phyloP scores from a whole-genome alignment of 73 alveolate genomes.

The Paramecium sonneborni region DNA sequence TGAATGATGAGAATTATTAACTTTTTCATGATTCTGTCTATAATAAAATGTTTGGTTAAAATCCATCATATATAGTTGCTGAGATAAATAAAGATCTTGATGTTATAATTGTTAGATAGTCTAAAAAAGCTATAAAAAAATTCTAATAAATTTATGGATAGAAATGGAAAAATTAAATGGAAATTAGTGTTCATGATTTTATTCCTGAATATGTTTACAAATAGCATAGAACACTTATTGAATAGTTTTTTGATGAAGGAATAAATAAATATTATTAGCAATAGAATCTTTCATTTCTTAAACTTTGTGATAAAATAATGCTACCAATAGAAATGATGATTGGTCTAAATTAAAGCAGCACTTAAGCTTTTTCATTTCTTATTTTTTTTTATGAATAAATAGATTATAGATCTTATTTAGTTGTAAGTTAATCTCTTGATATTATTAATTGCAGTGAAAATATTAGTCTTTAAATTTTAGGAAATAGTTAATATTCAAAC shows the following conservation, averaged over 20 bases:
- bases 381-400: neutral
- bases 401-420: neutral
- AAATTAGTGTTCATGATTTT: neutral
- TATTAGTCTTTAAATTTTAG: neutral
- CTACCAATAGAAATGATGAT: constrained; percentile 37
- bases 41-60: neutral
- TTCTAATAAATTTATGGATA: neutral
- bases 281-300: neutral
- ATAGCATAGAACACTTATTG: neutral
- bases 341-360: neutral
- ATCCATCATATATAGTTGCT: constrained; percentile 12
- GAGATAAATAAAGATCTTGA: neutral
- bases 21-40: neutral
- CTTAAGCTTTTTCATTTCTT: neutral
- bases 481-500: neutral
- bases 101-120: neutral
- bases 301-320: neutral
- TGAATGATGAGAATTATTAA: neutral
- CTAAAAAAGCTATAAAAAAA: neutral
- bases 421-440: neutral
- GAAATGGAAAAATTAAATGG: neutral
- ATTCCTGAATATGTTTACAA: neutral
- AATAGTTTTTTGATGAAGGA: constrained; percentile 33
- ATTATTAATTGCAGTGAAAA: constrained; percentile 17
- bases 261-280: neutral